Evolutionary conservation across 345 rosid genomes (phyloP).

Genomic region (Moricandia arvensis): DNA sequence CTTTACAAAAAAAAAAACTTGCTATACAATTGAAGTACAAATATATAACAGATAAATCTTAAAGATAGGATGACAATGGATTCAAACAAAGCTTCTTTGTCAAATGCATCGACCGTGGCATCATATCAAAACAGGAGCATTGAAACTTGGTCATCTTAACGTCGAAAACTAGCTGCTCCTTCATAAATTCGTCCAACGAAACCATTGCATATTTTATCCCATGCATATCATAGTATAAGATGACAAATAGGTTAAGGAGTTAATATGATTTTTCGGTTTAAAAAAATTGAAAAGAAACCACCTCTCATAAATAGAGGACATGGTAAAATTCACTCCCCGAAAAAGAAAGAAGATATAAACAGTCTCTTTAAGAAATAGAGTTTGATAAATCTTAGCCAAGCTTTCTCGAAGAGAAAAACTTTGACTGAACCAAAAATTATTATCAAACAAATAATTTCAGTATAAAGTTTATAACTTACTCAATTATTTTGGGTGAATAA

Average conservation of each 20-base stretch:
- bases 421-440: not conserved
- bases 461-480: not conserved
- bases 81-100: too few species aligned
- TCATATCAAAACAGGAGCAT: not conserved
- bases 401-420: not conserved
- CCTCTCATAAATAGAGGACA: not conserved
- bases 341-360: not conserved
- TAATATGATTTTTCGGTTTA: not conserved
- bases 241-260: not conserved
- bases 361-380: not conserved
- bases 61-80: too few species aligned
- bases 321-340: not conserved
- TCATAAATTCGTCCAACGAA: not conserved
- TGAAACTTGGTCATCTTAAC: not conserved
- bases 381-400: not conserved
- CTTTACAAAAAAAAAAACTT: too few species aligned
- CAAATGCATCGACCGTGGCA: too few species aligned
- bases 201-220: not conserved
- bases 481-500: not conserved
- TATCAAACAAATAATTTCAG: not conserved
- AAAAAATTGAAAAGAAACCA: not conserved
- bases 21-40: too few species aligned
- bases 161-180: not conserved
- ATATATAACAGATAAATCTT: too few species aligned
- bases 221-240: not conserved